Evolutionary conservation across 805 yeast species (phyloP).

Genomic region (Kodamaea restingae): DNA sequence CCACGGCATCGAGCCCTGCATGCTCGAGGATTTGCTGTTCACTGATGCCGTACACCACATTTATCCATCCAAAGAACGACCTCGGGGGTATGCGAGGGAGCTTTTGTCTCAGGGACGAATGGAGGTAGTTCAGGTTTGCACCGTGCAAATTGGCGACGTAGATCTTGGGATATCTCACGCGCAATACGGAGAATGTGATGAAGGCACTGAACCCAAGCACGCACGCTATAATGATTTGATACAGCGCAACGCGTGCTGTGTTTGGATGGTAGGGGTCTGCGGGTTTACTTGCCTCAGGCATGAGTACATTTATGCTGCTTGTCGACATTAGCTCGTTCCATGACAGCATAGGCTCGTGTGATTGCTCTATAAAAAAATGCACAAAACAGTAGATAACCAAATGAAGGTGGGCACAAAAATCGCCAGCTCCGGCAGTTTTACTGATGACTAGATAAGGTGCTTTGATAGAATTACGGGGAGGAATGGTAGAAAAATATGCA

Average conservation of each 20-base stretch:
- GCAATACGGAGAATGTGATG: constrained; percentile 60
- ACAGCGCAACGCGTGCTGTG: constrained; percentile 50
- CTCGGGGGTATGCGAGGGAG: constrained; percentile 56
- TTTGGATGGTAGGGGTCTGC: constrained; percentile 2
- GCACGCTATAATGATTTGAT: constrained; percentile 71
- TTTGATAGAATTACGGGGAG: too few relatives aligned
- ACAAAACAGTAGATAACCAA: neutral
- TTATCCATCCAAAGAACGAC: constrained; percentile 79
- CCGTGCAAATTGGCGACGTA: constrained; percentile 75
- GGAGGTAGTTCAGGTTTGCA: constrained; percentile 37
- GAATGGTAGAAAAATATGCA: too few relatives aligned
- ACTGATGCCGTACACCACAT: constrained; percentile 54
- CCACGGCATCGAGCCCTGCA: constrained; percentile 94
- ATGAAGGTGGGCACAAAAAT: neutral
- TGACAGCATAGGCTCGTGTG: neutral
- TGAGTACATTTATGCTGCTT: neutral
- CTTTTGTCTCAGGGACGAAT: constrained; percentile 42
- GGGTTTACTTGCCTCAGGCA: neutral
- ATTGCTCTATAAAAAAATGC: neutral
- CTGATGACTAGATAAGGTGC: too few relatives aligned
- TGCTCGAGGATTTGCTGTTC: constrained; percentile 79
- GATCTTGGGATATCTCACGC: constrained; percentile 73
- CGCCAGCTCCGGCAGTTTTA: too few relatives aligned
- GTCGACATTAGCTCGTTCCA: neutral
- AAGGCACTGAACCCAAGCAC: constrained; percentile 68